These are phyloP conservation scores for Choiromyces venosus DNA, from an alignment of 495 filamentous ascomycete species.

Conservation along the genomic window DNA sequence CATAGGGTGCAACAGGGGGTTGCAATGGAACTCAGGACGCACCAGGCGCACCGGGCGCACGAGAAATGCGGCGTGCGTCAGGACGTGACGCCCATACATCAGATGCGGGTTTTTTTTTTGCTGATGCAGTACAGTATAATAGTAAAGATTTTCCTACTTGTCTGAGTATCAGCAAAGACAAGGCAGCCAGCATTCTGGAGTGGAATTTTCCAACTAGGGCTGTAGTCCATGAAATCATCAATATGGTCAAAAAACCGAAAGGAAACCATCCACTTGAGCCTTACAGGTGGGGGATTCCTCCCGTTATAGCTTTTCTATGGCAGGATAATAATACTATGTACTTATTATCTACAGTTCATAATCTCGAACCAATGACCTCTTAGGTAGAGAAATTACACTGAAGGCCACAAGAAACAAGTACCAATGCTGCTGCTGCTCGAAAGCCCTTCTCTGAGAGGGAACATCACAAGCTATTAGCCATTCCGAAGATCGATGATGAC, in stretches of 20 bases:
- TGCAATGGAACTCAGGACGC: too few relatives aligned
- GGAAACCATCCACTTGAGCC: not conserved
- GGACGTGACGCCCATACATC: too few relatives aligned
- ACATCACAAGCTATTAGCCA: not conserved
- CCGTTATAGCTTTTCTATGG: too few relatives aligned
- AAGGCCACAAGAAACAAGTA: conserved; percentile 6
- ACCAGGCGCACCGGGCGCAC: too few relatives aligned
- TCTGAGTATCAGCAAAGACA: conserved; percentile 7
- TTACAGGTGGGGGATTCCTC: too few relatives aligned
- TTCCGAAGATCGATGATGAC: conserved; percentile 22
- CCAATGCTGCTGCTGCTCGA: not conserved
- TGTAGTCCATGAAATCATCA: not conserved
- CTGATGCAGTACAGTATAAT: not conserved
- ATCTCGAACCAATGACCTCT: not conserved
- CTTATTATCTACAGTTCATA: conserved; percentile 19
- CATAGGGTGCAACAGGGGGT: too few relatives aligned
- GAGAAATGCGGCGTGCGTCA: too few relatives aligned
- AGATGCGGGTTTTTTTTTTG: too few relatives aligned
- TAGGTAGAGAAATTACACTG: not conserved
- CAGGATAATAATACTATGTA: conserved; percentile 8
- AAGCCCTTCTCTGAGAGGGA: not conserved
- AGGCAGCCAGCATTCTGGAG: not conserved
- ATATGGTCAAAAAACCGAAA: not conserved
- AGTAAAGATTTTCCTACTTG: conserved; percentile 7
- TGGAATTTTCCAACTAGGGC: not conserved